A percentile compares a stretch with the other conserved stretches of the same genome.
These are phyloP conservation scores for Aureobasidium musti DNA, from an alignment of 2,329 filamentous ascomycete species.

Conservation along the genomic window DNA sequence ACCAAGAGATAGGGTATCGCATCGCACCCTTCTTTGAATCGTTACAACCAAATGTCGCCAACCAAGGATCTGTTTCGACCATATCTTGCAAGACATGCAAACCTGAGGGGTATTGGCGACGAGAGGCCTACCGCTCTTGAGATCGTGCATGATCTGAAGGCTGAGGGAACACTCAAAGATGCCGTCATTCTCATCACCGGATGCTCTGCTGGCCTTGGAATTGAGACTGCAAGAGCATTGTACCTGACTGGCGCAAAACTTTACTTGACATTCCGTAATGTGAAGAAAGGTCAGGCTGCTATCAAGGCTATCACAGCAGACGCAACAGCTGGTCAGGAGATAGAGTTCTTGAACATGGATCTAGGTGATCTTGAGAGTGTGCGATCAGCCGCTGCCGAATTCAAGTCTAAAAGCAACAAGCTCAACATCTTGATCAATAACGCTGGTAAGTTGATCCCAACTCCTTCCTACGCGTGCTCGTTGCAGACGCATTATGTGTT, in stretches of 20 bases:
- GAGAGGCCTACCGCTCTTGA: constrained; percentile 36
- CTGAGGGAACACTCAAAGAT: constrained; percentile 41
- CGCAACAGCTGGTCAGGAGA: constrained; percentile 28
- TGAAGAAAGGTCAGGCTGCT: constrained; percentile 44
- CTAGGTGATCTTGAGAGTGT: constrained; percentile 42
- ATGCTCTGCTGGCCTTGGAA: constrained; percentile 49
- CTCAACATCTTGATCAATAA: constrained; percentile 45
- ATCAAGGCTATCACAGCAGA: constrained; percentile 36
- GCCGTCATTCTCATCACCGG: constrained; percentile 51
- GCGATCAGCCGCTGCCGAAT: constrained; percentile 40
- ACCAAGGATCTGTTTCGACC: constrained; percentile 9
- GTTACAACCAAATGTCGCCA: background rate
- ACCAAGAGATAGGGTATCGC: background rate
- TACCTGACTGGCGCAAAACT: constrained; percentile 50
- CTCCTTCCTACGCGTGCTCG: no score
- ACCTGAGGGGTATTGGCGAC: constrained; percentile 37
- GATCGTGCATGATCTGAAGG: constrained; percentile 35
- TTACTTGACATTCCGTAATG: constrained; percentile 49
- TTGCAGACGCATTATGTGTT: no score
- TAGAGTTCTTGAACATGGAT: constrained; percentile 37
- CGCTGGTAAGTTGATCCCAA: constrained; percentile 28
- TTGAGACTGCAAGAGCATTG: constrained; percentile 51
- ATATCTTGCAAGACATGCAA: constrained; percentile 10
- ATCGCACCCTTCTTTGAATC: background rate
- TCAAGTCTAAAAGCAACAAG: constrained; percentile 41